These are phyloP conservation scores for Fusarium sterilihyphosum DNA, from an alignment of 2,329 filamentous ascomycete genomes.

Conservation along the genomic window DNA sequence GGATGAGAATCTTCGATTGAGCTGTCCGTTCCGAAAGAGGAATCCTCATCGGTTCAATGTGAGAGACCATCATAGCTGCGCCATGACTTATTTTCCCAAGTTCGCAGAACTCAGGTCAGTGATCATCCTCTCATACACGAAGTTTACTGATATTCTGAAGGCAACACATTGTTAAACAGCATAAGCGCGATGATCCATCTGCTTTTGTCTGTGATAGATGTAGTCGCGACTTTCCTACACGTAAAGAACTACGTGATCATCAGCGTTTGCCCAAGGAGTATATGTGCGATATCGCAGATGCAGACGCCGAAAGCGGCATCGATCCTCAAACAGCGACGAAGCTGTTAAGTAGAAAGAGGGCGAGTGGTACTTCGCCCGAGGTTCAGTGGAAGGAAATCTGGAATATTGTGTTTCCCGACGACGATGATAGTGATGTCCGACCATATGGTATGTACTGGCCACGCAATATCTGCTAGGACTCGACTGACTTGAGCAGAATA, in stretches of 20 bases:
- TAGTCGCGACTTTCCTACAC: conserved; percentile 51
- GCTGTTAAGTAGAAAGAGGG: conserved; percentile 52
- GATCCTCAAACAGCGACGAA: conserved; percentile 54
- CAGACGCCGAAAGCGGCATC: conserved; percentile 53
- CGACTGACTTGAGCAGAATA: conserved; percentile 43
- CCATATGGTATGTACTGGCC: conserved; percentile 40
- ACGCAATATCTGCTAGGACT: rapidly evolving
- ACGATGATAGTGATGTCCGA: conserved; percentile 48
- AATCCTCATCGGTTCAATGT: conserved; percentile 58
- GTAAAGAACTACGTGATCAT: conserved; percentile 53
- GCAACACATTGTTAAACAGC: conserved; percentile 56
- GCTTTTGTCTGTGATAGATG: conserved; percentile 54
- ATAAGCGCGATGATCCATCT: conserved; percentile 54
- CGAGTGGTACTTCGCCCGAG: conserved; percentile 50
- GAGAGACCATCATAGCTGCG: conserved; percentile 56
- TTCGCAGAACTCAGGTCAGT: conserved; percentile 53
- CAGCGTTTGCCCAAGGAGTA: conserved; percentile 53
- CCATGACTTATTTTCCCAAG: conserved; percentile 55
- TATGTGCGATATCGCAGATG: conserved; percentile 55
- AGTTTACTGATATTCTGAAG: conserved; percentile 34
- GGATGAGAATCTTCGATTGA: conserved; percentile 52
- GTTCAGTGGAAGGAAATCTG: conserved; percentile 55
- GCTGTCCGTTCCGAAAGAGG: conserved; percentile 57
- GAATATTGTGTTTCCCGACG: conserved; percentile 55
- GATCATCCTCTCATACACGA: rapidly evolving